These are phyloP conservation scores for Didymellaceae sp. DNA, from an alignment of 2,329 filamentous ascomycete genomes.

Conservation along the genomic window DNA sequence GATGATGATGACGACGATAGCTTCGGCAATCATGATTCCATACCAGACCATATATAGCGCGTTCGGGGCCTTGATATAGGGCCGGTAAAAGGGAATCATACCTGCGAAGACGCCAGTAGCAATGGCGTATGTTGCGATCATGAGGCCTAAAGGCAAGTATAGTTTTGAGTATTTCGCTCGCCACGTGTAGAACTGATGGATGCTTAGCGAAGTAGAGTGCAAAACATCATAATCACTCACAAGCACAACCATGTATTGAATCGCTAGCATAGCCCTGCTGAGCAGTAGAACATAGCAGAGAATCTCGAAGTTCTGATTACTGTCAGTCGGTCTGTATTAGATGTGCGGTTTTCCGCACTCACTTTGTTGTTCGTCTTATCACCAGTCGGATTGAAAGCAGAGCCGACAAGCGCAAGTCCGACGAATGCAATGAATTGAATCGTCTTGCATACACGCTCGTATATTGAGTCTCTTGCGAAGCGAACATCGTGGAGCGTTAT, in stretches of 20 bases:
- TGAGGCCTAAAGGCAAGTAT: conserved; percentile 42
- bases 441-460: conserved; percentile 47
- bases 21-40: conserved; percentile 59
- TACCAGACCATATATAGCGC: conserved; percentile 47
- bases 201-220: conserved; percentile 1
- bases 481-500: conserved; percentile 51
- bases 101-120: conserved; percentile 39
- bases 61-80: conserved; percentile 17
- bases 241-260: conserved; percentile 45
- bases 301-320: conserved; percentile 41
- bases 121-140: conserved; percentile 37
- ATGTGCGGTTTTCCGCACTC: no score
- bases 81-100: conserved; percentile 45
- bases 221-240: conserved; percentile 13
- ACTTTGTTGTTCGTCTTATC: conserved; percentile 38
- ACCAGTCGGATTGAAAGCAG: conserved; percentile 42
- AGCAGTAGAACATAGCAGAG: conserved; percentile 46
- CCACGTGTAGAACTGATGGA: conserved; percentile 36
- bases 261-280: conserved; percentile 38
- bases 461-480: conserved; percentile 48
- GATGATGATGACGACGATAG: conserved; percentile 58
- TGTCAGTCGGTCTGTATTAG: conserved; percentile 9
- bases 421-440: conserved; percentile 48
- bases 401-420: conserved; percentile 46
- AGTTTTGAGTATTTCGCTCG: conserved; percentile 41